Conservation (phyloP, 2,329 filamentous ascomycete species). For the Beauveria medogensis region DNA sequence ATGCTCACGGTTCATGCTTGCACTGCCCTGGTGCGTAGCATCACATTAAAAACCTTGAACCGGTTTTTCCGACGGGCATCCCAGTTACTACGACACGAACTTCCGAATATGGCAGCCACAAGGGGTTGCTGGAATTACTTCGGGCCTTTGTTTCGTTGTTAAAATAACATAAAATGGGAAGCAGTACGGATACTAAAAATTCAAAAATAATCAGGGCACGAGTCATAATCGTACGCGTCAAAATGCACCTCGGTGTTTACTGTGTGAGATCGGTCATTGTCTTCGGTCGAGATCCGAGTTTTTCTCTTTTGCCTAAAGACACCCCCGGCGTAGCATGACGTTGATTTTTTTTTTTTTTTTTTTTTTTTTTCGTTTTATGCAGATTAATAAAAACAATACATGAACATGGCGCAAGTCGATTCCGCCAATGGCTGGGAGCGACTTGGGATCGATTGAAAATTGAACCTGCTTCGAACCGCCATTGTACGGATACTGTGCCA, state of each 20-base stretch:
- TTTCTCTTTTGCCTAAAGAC: not conserved
- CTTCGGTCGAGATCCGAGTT: constrained; percentile 9
- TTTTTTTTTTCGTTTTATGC: too few species aligned
- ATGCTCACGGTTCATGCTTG: not conserved
- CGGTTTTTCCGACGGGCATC: constrained; percentile 4
- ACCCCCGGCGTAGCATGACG: not conserved
- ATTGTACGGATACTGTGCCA: not conserved
- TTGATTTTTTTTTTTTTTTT: not conserved
- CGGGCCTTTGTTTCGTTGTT: not conserved
- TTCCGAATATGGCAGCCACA: not conserved
- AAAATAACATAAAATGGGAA: not conserved
- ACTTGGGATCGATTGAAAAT: not conserved
- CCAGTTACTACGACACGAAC: not conserved
- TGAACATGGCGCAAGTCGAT: not conserved
- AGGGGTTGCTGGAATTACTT: not conserved
- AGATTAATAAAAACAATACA: not conserved
- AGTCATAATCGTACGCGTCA: not conserved
- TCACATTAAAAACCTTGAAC: not conserved
- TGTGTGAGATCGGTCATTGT: not conserved
- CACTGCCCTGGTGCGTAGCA: constrained; percentile 1
- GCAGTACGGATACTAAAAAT: not conserved
- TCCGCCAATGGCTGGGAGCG: not conserved
- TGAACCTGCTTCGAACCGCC: not conserved
- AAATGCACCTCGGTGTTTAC: constrained; percentile 6
- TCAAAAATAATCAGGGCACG: not conserved